Base-by-base conservation (phyloP, 768 basidiomycete genomes). In the Butyriboletus loyo region DNA sequence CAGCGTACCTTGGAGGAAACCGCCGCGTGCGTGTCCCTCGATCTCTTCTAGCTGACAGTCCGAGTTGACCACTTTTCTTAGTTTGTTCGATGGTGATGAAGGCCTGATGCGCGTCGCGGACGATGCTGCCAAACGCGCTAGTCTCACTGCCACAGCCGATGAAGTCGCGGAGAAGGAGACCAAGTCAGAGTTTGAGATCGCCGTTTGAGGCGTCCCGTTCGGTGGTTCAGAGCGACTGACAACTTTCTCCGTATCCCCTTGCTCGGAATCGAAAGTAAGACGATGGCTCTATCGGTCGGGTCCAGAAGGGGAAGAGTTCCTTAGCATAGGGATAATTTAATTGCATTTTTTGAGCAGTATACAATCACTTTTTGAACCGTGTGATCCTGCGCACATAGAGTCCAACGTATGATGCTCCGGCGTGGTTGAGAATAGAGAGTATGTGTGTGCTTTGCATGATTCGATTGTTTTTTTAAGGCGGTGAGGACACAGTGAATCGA, bases 1-100 rank as follows among this genome's bases (percentile, higher is more conserved):
- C n/a, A 59, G 61, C 52, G 25, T 19, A 54, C 56, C 28, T 45
- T 63, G 42, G 61, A 63, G 42, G 61, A 62, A 30, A 63, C 58
- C 5, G 54, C 62, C 7, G 46, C 55, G 56, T 62, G 36, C n/a
- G 57, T 57, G 43, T 25, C 22, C n/a, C 10, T 30, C 14, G 22
- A 27, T 27, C 3, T 27, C 30, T 17, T 31, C 19, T 25, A 2
- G 15, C 22, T 32, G 25, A 13, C 5, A n/a, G 25, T 24, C 22
- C 47, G 35, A n/a, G 10, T 19, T 46, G 32, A 47, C 19, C 28
- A 2, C 7, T 8, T 40, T 35, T 45, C 15, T 22, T 36, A 62
- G 61, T 8, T 22, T 62, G 21, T 62, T 62, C 35, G 57, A 62
- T 34, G 49, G 38, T 17, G 46, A 49, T 4, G 48, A 52, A 22